Base-by-base conservation (phyloP, 2,329 filamentous ascomycete genomes). In the Phoma herbarum region DNA sequence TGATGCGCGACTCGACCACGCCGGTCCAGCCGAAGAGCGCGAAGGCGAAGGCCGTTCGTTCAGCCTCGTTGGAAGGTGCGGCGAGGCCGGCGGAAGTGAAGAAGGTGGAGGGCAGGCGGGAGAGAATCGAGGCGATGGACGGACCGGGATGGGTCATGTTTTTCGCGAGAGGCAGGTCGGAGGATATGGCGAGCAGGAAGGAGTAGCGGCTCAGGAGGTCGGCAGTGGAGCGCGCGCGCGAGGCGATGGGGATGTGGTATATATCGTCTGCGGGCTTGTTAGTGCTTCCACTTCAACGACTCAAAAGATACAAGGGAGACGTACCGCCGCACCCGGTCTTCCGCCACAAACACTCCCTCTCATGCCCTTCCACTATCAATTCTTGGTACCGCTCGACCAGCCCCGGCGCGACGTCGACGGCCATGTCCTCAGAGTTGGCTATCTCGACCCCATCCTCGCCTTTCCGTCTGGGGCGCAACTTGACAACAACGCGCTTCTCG, bases 291-390 rank as follows among this genome's bases (percentile, higher is more conserved):
- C n/a, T n/a, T n/a, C n/a, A n/a, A n/a, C n/a, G n/a, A n/a, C n/a
- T n/a, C n/a, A n/a, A 20, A 8, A 22, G 16, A 9, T 37, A n/a
- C 1, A 11, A 11, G 11, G 0, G 33, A 18, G 11, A 65, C 80
- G 60, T 81, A 92, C 90, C 88, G 77, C 96, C 93, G 74, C 93
- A 97, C n/a, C 92, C 93, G 59, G 87, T 87, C 74, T 87, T 90
- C 68, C 88, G 86, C 95, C 94, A 99, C 18, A 95, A 82, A 72
- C 94, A 99, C 61, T 88, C 88, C 51, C 92, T 88, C 26, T 88
- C 85, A 74, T 99, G 94, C 2, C 88, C 90, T 23, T 86, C 83
- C 14, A 90, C 79, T 51, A 97, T 89, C 59, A 94, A 81, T 49
- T 88, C 86, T 22, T 82, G 82, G 73, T 96, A 97, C 70, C 89